phyloP scores from a whole-genome alignment of 2,329 filamentous ascomycete genomes.

The Malbranchea zuffiana region DNA sequence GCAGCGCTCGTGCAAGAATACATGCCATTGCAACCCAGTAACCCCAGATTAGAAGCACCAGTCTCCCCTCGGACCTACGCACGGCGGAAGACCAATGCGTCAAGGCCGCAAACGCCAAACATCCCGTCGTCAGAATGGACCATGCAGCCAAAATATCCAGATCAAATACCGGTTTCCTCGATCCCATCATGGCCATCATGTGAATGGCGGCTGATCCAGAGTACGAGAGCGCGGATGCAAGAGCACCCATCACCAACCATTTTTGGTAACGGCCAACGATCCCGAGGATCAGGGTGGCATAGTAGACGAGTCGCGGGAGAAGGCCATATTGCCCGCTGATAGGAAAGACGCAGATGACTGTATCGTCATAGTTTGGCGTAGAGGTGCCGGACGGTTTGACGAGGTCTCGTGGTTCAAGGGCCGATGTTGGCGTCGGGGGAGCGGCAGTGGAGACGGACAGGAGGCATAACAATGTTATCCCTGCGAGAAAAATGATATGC shows the following conservation, averaged over 20 bases:
- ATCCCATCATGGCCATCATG: slow-evolving; percentile 18
- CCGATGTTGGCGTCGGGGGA: slow-evolving; percentile 1
- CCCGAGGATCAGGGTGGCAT: slow-evolving; percentile 20
- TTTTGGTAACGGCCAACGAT: slow-evolving; percentile 20
- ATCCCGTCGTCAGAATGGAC: slow-evolving; percentile 19
- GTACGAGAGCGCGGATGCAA: slow-evolving; percentile 22
- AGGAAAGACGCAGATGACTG: slow-evolving; percentile 16
- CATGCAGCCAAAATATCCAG: slow-evolving; percentile 20
- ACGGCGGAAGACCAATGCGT: slow-evolving; percentile 20
- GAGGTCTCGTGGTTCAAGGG: slow-evolving; percentile 5
- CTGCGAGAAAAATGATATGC: too few relatives aligned
- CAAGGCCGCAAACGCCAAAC: slow-evolving; percentile 19
- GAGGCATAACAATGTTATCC: not conserved
- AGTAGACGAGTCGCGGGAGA: slow-evolving; percentile 21
- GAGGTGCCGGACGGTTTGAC: slow-evolving; percentile 10
- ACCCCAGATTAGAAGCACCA: slow-evolving; percentile 20
- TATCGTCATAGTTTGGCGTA: slow-evolving; percentile 8
- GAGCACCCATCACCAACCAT: slow-evolving; percentile 23
- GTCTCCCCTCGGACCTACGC: slow-evolving; percentile 15
- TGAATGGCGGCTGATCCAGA: slow-evolving; percentile 21
- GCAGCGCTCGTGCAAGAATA: slow-evolving; percentile 15
- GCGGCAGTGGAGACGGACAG: slow-evolving; percentile 9
- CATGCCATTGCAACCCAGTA: slow-evolving; percentile 16
- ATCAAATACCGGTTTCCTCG: slow-evolving; percentile 17
- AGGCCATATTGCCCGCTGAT: slow-evolving; percentile 22